phyloP scores from a whole-genome alignment of 208 protist species.

The Acanthamoeba rhysodes region DNA sequence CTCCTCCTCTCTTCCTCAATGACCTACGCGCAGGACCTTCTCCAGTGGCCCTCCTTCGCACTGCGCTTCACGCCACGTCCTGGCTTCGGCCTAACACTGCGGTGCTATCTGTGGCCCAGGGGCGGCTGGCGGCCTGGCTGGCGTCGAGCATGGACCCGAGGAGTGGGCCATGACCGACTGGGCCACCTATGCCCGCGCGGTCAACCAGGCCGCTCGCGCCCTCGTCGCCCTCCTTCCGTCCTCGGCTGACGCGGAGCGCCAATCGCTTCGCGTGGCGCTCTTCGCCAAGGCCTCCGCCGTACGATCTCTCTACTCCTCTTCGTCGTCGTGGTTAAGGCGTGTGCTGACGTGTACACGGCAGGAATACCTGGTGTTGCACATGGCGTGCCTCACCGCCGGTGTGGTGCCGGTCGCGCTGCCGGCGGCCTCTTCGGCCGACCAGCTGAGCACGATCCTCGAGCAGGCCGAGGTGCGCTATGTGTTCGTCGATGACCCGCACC shows the following conservation, averaged over 20 bases:
- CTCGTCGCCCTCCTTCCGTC: not conserved
- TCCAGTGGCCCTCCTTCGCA: too few species aligned
- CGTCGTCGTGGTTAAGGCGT: too few species aligned
- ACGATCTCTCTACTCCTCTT: not conserved
- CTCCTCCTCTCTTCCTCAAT: not conserved
- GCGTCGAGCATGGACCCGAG: not conserved
- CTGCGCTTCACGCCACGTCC: too few species aligned
- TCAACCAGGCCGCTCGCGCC: constrained; percentile 2
- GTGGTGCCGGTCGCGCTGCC: constrained; percentile 3
- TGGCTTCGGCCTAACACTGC: not conserved
- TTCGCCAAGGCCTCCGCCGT: not conserved
- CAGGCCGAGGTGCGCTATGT: not conserved
- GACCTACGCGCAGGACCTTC: not conserved
- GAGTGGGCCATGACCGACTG: not conserved
- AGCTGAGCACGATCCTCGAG: not conserved
- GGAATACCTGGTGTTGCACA: constrained; percentile 38
- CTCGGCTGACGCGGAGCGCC: not conserved
- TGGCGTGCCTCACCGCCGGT: constrained; percentile 2
- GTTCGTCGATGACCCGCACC: not conserved
- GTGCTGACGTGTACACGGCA: not conserved
- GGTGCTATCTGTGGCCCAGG: not conserved
- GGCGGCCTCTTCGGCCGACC: not conserved
- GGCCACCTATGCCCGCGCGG: not conserved
- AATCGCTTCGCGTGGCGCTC: not conserved
- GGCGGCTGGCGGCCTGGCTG: not conserved